Evolutionary conservation across 768 basidiomycete genomes (phyloP).

Genomic region (Kwoniella dejecticola): DNA sequence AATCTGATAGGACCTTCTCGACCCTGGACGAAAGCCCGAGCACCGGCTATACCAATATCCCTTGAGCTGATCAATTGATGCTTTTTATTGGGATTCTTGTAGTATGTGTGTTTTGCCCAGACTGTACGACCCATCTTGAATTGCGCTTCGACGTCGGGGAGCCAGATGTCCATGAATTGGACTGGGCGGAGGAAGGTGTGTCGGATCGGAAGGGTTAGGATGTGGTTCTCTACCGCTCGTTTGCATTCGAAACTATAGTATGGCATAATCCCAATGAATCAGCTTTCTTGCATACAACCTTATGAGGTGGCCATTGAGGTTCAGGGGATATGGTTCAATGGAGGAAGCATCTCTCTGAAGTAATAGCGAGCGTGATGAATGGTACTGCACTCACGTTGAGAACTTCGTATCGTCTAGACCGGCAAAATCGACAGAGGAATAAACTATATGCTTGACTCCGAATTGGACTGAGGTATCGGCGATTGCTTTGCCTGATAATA

Average conservation of each 20-base stretch:
- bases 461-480: conserved; percentile 25
- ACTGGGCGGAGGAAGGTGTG: conserved; percentile 31
- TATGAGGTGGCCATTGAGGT: too few relatives aligned
- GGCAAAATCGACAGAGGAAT: conserved; percentile 31
- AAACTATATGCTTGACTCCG: conserved; percentile 34
- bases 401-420: conserved; percentile 14
- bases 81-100: conserved; percentile 22
- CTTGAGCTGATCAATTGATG: conserved; percentile 27
- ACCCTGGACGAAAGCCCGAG: conserved; percentile 25
- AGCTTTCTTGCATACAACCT: background rate
- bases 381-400: conserved; percentile 13
- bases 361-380: background rate
- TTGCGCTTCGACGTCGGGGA: conserved; percentile 14
- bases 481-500: conserved; percentile 27
- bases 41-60: conserved; percentile 31
- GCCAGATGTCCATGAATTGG: conserved; percentile 39
- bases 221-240: conserved; percentile 31
- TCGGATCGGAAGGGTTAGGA: conserved; percentile 19
- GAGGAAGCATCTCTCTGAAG: too few relatives aligned
- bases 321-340: too few relatives aligned
- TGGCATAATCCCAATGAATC: background rate
- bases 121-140: conserved; percentile 31
- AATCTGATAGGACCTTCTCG: conserved; percentile 18
- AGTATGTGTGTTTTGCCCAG: conserved; percentile 16
- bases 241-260: conserved; percentile 30